Evolutionary conservation across 805 yeast species (phyloP), one percentile per base, ranked within the genome.

Genomic region (Myxozyma lipomycoides): DNA sequence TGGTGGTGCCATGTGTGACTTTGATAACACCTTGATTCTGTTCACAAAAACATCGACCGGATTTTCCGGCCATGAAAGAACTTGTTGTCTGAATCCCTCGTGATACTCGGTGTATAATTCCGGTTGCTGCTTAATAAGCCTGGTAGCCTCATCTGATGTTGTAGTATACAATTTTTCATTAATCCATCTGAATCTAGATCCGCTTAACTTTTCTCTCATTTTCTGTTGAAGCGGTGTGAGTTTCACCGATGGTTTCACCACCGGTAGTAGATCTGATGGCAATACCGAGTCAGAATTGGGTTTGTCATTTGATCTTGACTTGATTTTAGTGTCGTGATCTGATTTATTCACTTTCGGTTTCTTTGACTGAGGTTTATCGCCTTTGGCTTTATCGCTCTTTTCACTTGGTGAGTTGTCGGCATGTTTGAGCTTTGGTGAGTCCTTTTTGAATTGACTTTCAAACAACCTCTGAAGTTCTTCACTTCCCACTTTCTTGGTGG

Each of bases 161-260:
- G 82, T 83, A 1, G 98, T 93, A 65, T 93, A 93, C n/a, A 93
- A 73, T 65, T 91, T 95, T 69, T 93, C 98, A 66, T 93, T 93
- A 65, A 93, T 93, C 98, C 98, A 93, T 67, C 99, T 77, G 71
- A 93, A 93, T 61, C 98, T 74, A 0, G 98, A 88, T 0, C 99
- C 99, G 1, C 95, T 81, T 38, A 93, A 76, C 66, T 93, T 93
- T 41, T 86, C 88, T 82, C 88, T 81, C 98, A 93, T 91, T 64
- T 93, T 93, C 62, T 85, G 86, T 69, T 93, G 99, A 56, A 90
- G 70, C 17, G 96, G 95, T 0, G 96, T 87, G 47, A 90, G 70
- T 41, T 81, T 79, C 34, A 67, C 44, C 2, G 42, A 34, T 2
- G 44, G 23, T 63, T 40, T 35, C 38, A 25, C 5, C 15, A 21